These are phyloP conservation scores for Sporothrix globosa DNA, from an alignment of 2,329 filamentous ascomycete genomes.

Conservation along the genomic window DNA sequence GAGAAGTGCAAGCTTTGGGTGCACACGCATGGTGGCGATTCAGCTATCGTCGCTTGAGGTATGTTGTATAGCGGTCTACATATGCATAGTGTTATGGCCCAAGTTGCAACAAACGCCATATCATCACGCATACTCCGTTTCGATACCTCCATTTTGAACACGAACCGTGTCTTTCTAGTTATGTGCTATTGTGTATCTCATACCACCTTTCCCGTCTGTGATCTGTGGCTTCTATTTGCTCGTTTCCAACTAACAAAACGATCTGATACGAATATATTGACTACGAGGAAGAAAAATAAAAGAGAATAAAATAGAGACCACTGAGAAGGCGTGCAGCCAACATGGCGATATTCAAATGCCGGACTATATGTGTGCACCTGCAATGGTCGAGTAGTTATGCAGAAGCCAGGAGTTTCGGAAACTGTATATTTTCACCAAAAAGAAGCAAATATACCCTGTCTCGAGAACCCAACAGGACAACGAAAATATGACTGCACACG, in stretches of 20 bases:
- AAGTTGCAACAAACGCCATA: conserved; percentile 8
- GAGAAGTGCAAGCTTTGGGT: not conserved
- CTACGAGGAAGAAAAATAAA: not conserved
- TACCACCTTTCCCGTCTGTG: not conserved
- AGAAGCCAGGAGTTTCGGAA: conserved; percentile 3
- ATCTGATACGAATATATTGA: not conserved
- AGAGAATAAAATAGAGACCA: conserved; percentile 6
- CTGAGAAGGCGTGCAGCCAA: not conserved
- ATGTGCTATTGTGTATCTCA: not conserved
- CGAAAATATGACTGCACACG: not conserved
- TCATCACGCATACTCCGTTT: not conserved
- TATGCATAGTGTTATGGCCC: not conserved
- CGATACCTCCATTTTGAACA: not conserved
- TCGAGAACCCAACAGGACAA: not conserved
- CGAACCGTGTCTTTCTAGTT: not conserved
- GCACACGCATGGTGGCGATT: not conserved
- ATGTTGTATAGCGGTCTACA: too few relatives aligned
- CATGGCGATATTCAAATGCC: conserved; percentile 11
- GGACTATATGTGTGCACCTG: not conserved
- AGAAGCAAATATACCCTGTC: not conserved
- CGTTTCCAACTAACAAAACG: conserved; percentile 12
- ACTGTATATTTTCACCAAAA: not conserved
- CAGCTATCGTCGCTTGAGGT: too few relatives aligned
- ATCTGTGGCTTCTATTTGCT: not conserved
- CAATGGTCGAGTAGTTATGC: not conserved